A percentile compares a stretch with the other conserved stretches of the same genome.
Evolutionary conservation across 1,139 yeast genomes (phyloP).

Genomic region (Spathaspora sp.): DNA sequence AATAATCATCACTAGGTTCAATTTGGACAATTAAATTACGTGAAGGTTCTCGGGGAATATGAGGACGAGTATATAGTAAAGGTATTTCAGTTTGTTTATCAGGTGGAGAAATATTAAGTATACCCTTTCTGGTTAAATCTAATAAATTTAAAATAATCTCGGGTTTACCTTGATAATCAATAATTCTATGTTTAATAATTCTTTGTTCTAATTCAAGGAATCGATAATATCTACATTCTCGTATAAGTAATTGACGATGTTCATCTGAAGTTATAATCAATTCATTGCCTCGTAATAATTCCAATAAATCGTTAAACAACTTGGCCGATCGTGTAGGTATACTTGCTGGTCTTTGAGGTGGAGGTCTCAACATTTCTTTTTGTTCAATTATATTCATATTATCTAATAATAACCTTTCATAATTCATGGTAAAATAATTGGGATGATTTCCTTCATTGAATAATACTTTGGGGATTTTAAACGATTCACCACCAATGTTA

Average conservation of each 20-base stretch:
- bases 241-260: conserved; percentile 56
- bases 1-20: conserved; percentile 16
- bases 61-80: conserved; percentile 58
- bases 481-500: conserved; percentile 59
- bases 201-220: conserved; percentile 74
- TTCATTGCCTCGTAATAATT: conserved; percentile 54
- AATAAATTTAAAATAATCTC: conserved; percentile 57
- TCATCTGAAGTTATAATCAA: conserved; percentile 47
- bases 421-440: conserved; percentile 70
- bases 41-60: conserved; percentile 33
- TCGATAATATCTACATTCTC: conserved; percentile 77
- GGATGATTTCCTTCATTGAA: conserved; percentile 65
- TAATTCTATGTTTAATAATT: conserved; percentile 53
- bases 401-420: conserved; percentile 49
- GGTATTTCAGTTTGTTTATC: conserved; percentile 20
- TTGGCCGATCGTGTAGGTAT: conserved; percentile 54
- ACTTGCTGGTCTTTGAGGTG: conserved; percentile 63
- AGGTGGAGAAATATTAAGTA: conserved; percentile 25
- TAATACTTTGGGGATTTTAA: conserved; percentile 57
- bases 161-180: conserved; percentile 39
- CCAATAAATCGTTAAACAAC: conserved; percentile 61
- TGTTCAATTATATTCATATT: conserved; percentile 37
- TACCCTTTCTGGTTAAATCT: conserved; percentile 48
- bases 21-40: conserved; percentile 61
- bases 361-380: conserved; percentile 64